Base-by-base conservation (phyloP, 1,139 yeast species). In the Scheffersomyces quercinus region DNA sequence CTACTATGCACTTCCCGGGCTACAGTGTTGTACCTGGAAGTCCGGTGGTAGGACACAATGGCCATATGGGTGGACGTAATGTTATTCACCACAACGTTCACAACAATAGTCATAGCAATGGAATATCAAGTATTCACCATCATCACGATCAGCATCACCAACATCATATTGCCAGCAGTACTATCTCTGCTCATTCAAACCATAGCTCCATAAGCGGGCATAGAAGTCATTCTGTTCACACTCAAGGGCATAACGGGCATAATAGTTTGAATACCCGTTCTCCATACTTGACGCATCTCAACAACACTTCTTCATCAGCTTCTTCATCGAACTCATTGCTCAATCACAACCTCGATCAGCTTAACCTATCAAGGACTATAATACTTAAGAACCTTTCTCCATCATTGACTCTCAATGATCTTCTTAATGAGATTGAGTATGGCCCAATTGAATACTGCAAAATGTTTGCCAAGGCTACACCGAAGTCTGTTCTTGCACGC, bases 391-490 rank as follows among this genome's bases (percentile, higher is more conserved):
- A 72, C 48, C 53, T 74, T 37, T 51, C 56, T 38, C 53, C 58
- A 16, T 60, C 58, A 24, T 49, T 72, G 30, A 39, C 65, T 1
- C 52, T 73, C 36, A 54, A 58, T 38, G 65, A 69, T 28, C 56
- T 74, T 26, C 57, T 74, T 37, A 56, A 68, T 46, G 54, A 58
- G 16, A 60, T 74, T 35, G 75, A 72, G 43, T 61, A 55, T 48
- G 79, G 79, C 3, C 79, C 79, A 3, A 70, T 74, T 32, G 79
- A 74, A 53, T 68, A 66, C 51, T 64, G 73, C 47, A 68, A 67
- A 45, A 57, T 72, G 59, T 63, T 65, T 50, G 49, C 67, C 9
- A 65, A 60, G 37, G 62, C 65, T 14, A 62, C 68, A 5, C 68
- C 70, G 11, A 53, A 54, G 24, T 59, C 58, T 35, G 52, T 61